A percentile compares a stretch with the other conserved stretches of the same genome.
phyloP scores from a whole-genome alignment of 192 early-diverging fungal species.

The Chytriomyces hyalinus region DNA sequence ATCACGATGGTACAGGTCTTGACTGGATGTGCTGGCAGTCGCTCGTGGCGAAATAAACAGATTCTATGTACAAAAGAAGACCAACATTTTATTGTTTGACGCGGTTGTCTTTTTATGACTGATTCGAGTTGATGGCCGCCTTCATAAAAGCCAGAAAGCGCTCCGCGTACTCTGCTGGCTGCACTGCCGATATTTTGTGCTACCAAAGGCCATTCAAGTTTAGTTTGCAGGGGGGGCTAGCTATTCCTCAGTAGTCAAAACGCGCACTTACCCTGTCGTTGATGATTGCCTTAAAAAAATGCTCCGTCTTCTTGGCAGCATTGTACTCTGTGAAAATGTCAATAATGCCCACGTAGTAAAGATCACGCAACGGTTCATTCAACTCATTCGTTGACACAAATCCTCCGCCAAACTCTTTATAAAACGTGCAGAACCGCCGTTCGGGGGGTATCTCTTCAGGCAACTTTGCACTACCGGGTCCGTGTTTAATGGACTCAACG shows the following conservation, averaged over 20 bases:
- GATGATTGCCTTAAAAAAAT: slow-evolving; percentile 83
- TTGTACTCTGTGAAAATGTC: slow-evolving; percentile 98
- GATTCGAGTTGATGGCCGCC: slow-evolving; percentile 34
- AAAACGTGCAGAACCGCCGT: slow-evolving; percentile 82
- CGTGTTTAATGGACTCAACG: neutral
- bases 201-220: neutral
- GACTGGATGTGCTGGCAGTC: no score
- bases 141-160: slow-evolving; percentile 92
- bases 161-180: slow-evolving; percentile 84
- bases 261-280: slow-evolving; percentile 67
- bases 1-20: no score
- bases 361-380: slow-evolving; percentile 62
- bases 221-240: slow-evolving; percentile 2
- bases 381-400: slow-evolving; percentile 75
- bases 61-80: no score
- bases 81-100: no score
- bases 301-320: slow-evolving; percentile 84
- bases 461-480: neutral
- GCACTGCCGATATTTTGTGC: slow-evolving; percentile 75
- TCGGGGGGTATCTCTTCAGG: slow-evolving; percentile 25
- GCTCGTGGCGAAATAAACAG: no score
- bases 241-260: slow-evolving; percentile 16
- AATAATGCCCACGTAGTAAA: slow-evolving; percentile 97
- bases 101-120: neutral
- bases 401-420: slow-evolving; percentile 84